Evolutionary conservation across 1,284 basidiomycete species (phyloP).

Genomic region (Tremellales sp.): DNA sequence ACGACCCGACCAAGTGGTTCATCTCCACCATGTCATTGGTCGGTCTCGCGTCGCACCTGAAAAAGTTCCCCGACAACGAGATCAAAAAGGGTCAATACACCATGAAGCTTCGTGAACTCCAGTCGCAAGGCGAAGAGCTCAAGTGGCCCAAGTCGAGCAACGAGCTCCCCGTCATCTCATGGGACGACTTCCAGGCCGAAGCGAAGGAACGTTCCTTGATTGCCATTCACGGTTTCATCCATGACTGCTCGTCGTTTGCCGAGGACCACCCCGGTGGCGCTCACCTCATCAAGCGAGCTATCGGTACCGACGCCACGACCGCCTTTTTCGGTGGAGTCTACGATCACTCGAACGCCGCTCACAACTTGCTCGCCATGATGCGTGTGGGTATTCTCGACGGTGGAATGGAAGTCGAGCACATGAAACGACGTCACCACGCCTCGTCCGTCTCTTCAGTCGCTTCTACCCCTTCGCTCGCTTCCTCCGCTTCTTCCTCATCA

Average conservation of each 20-base stretch:
- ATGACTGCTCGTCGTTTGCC: constrained; percentile 79
- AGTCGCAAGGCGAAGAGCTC: constrained; percentile 64
- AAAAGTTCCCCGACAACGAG: constrained; percentile 91
- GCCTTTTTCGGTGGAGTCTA: constrained; percentile 94
- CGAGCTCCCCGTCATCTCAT: constrained; percentile 74
- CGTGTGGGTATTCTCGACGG: constrained; percentile 81
- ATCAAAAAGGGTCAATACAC: constrained; percentile 86
- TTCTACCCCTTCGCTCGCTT: constrained; percentile 30
- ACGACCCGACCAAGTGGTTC: constrained; percentile 76
- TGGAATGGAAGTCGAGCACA: constrained; percentile 62
- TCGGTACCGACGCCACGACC: constrained; percentile 80
- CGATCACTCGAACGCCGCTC: constrained; percentile 87
- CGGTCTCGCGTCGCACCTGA: constrained; percentile 79
- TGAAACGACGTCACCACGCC: constrained; percentile 37
- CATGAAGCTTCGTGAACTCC: constrained; percentile 82
- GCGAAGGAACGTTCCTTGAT: constrained; percentile 70
- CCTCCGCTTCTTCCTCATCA: constrained; percentile 38
- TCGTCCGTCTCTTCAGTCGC: constrained; percentile 28
- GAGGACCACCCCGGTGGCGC: constrained; percentile 86
- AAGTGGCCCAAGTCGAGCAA: constrained; percentile 67
- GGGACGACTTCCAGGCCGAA: constrained; percentile 75
- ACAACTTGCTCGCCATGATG: constrained; percentile 76
- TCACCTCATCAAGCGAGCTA: constrained; percentile 58
- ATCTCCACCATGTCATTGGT: constrained; percentile 63
- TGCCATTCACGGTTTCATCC: constrained; percentile 83